Evolutionary conservation across 2,329 filamentous ascomycete genomes (phyloP), one percentile per base, ranked within the genome.

Genomic region (Eutypa lata): DNA sequence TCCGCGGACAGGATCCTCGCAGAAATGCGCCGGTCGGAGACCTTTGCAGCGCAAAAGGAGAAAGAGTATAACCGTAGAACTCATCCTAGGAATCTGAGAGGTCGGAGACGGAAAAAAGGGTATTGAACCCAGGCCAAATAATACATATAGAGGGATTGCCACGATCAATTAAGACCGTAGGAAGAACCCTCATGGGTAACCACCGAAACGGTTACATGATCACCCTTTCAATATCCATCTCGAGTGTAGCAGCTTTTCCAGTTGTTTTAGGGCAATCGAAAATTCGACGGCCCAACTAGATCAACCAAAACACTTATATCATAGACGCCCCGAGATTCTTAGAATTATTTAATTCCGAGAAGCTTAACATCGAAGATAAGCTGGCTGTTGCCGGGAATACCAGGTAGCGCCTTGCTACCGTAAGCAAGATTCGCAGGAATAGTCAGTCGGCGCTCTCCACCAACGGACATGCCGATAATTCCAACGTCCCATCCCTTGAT

Each of bases 401-500:
- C 91, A 48, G 91, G 89, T 22, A 89, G 75, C 57, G 81, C 78
- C 77, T 90, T 88, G 76, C 84, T 91, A 74, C 95, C 94, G 73
- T 99, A 99, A 65, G 89, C 95, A 54, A 93, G 84, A 65, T 88
- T 78, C 47, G 94, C 80, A 47, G 95, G 95, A 66, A 99, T 91
- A 58, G 86, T 92, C 66, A 99, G 81, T 63, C 94, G 88, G 67
- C 94, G 90, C 82, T 99, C 95, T 66, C 91, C 91, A 67, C 94
- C 94, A 62, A 92, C 87, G 63, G 87, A 80, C 91, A 99, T 97
- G 74, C 95, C 95, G 62, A 83, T 81, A 63, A 99, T 79, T 75
- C 94, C 94, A 60, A 97, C 84, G 72, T 99, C 95, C 95, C 94
- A 97, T 63, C 94, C 94, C 83, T 96, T 94, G 80, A 99, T 99